Conservation (phyloP, 208 protist species). For the Wallacemonas sp. region DNA sequence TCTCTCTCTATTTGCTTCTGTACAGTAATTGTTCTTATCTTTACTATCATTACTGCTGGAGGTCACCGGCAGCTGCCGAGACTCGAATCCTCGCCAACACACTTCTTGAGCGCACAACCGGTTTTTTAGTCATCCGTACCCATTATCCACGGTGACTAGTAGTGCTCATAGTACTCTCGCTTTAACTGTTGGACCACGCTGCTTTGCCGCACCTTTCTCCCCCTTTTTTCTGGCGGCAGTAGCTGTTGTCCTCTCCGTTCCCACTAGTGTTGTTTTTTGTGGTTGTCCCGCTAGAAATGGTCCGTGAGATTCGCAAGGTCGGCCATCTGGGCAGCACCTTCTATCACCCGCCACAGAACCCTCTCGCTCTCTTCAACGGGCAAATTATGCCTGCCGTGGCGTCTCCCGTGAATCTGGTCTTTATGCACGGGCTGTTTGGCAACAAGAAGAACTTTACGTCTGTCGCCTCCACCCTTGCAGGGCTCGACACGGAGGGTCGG, state of each 20-base stretch:
- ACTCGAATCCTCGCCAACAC: no score
- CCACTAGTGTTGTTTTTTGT: neutral
- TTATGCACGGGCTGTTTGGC: slow-evolving; percentile 50
- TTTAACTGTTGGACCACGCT: no score
- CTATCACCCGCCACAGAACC: slow-evolving; percentile 15
- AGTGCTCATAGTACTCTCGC: no score
- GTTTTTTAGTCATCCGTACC: no score
- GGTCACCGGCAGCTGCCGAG: no score
- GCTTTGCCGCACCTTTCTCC: no score
- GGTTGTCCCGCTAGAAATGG: neutral
- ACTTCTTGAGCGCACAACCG: no score
- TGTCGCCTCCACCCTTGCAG: slow-evolving; percentile 33
- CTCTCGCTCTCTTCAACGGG: slow-evolving; percentile 19
- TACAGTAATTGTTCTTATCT: slow-evolving; percentile 1
- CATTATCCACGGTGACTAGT: no score
- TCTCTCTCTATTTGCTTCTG: no score
- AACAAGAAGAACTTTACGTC: slow-evolving; percentile 37
- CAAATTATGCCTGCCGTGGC: slow-evolving; percentile 14
- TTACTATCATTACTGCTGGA: slow-evolving; percentile 5
- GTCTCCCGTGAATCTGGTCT: slow-evolving; percentile 43
- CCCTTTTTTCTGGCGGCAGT: no score
- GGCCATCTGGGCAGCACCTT: slow-evolving; percentile 17
- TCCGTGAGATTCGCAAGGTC: neutral
- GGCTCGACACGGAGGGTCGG: slow-evolving; percentile 20
- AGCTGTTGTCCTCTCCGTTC: neutral